Percentiles rank a stretch among this genome's conserved stretches.
phyloP scores from a whole-genome alignment of 1,284 basidiomycete species.

The Stereum hirsutum region DNA sequence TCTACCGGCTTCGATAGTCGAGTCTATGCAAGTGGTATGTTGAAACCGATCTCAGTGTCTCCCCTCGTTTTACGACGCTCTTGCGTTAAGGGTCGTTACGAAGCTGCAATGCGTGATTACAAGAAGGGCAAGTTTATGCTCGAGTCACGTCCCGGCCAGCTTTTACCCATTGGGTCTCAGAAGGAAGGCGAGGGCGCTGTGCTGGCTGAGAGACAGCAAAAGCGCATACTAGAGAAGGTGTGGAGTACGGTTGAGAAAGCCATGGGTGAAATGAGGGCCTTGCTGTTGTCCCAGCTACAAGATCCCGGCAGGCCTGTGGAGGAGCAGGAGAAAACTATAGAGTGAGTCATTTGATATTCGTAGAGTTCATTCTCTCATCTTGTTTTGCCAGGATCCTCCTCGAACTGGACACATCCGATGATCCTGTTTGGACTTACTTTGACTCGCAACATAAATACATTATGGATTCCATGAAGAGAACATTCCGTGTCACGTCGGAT shows the following conservation, averaged over 20 bases:
- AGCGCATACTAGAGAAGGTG: conserved; percentile 90
- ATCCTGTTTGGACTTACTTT: conserved; percentile 91
- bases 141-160: conserved; percentile 79
- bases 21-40: conserved; percentile 81
- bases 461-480: conserved; percentile 66
- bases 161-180: conserved; percentile 53
- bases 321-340: conserved; percentile 95
- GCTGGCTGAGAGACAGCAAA: conserved; percentile 69
- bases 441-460: conserved; percentile 90
- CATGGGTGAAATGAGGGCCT: conserved; percentile 84
- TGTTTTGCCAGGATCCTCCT: conserved; percentile 57
- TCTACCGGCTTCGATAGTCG: conserved; percentile 86
- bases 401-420: conserved; percentile 76
- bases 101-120: conserved; percentile 91
- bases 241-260: conserved; percentile 95
- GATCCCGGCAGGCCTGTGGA: conserved; percentile 78
- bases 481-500: conserved; percentile 49
- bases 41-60: conserved; percentile 1
- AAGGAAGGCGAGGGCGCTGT: conserved; percentile 45
- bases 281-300: conserved; percentile 71
- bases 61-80: not conserved
- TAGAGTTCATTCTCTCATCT: conserved; percentile 2
- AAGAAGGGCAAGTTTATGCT: conserved; percentile 94
- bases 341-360: conserved; percentile 48
- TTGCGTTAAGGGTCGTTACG: conserved; percentile 86